Evolutionary conservation across 495 filamentous ascomycete species (phyloP).

Genomic region (Tetracladium marchalianum): DNA sequence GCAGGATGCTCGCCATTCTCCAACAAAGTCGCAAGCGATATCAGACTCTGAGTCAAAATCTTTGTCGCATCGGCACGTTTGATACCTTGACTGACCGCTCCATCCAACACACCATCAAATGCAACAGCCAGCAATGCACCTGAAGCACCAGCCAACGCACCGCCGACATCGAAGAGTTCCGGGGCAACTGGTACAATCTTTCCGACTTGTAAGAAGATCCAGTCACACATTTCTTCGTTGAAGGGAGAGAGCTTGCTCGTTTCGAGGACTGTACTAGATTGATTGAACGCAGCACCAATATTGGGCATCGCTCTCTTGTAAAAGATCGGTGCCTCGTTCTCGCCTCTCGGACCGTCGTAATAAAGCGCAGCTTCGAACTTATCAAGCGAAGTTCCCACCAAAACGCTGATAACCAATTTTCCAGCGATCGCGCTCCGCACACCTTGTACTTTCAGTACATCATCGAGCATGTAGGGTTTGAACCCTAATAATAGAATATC

Average conservation of each 20-base stretch:
- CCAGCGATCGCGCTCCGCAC: conserved; percentile 57
- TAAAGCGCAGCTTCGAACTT: conserved; percentile 52
- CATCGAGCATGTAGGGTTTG: conserved; percentile 64
- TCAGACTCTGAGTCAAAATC: conserved; percentile 70
- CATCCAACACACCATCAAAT: conserved; percentile 67
- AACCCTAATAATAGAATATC: conserved; percentile 53
- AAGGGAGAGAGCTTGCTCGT: conserved; percentile 43
- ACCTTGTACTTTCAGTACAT: conserved; percentile 50
- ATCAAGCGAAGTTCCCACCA: conserved; percentile 61
- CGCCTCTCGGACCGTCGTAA: conserved; percentile 22
- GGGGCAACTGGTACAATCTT: conserved; percentile 21
- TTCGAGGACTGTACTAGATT: conserved; percentile 72
- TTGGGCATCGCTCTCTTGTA: conserved; percentile 60
- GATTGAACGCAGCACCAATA: conserved; percentile 56
- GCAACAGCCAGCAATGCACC: conserved; percentile 69
- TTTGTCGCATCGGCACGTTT: conserved; percentile 66
- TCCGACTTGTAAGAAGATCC: conserved; percentile 55
- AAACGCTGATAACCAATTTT: conserved; percentile 76
- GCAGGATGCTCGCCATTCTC: conserved; percentile 54
- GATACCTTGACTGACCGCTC: conserved; percentile 68
- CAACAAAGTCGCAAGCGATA: conserved; percentile 44
- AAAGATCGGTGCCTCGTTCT: conserved; percentile 43
- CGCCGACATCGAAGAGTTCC: conserved; percentile 55
- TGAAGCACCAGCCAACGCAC: conserved; percentile 64
- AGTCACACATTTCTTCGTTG: conserved; percentile 46